A percentile compares a stretch with the other conserved stretches of the same genome.
Conservation (phyloP, 2,329 filamentous ascomycete genomes). For the Dactylellina cionopaga region DNA sequence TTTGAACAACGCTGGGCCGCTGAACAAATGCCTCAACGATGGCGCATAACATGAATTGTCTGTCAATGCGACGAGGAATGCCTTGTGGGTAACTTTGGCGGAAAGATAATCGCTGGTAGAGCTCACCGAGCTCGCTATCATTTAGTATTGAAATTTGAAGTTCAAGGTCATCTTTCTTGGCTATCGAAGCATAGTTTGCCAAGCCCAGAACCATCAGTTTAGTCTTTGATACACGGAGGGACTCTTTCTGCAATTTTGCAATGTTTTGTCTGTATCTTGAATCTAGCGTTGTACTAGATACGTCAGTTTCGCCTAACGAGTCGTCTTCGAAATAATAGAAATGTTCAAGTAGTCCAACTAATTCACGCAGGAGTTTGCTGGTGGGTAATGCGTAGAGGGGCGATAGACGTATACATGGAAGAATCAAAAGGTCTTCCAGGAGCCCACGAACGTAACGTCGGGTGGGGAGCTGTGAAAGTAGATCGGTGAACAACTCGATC, state of each 20-base stretch:
- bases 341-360: slow-evolving; percentile 81
- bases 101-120: slow-evolving; percentile 78
- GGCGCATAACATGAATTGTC: slow-evolving; percentile 75
- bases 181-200: slow-evolving; percentile 90
- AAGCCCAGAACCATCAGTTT: slow-evolving; percentile 83
- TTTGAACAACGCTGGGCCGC: slow-evolving; percentile 83
- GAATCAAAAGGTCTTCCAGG: slow-evolving; percentile 82
- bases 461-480: slow-evolving; percentile 93
- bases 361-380: slow-evolving; percentile 80
- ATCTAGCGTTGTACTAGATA: slow-evolving; percentile 75
- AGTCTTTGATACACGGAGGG: slow-evolving; percentile 23
- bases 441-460: slow-evolving; percentile 91
- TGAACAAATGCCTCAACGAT: slow-evolving; percentile 79
- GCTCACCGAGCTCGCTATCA: slow-evolving; percentile 76
- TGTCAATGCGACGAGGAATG: slow-evolving; percentile 71
- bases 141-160: slow-evolving; percentile 76
- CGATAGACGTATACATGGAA: slow-evolving; percentile 80
- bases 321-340: slow-evolving; percentile 76
- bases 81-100: slow-evolving; percentile 82
- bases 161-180: slow-evolving; percentile 80
- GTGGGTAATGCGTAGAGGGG: slow-evolving; percentile 78
- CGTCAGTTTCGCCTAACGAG: not conserved
- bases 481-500: slow-evolving; percentile 85
- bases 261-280: slow-evolving; percentile 75
- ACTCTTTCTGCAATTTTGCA: slow-evolving; percentile 73